These are phyloP conservation scores for Boehmeria nivea DNA, from an alignment of 306 rosid species.

Conservation along the genomic window DNA sequence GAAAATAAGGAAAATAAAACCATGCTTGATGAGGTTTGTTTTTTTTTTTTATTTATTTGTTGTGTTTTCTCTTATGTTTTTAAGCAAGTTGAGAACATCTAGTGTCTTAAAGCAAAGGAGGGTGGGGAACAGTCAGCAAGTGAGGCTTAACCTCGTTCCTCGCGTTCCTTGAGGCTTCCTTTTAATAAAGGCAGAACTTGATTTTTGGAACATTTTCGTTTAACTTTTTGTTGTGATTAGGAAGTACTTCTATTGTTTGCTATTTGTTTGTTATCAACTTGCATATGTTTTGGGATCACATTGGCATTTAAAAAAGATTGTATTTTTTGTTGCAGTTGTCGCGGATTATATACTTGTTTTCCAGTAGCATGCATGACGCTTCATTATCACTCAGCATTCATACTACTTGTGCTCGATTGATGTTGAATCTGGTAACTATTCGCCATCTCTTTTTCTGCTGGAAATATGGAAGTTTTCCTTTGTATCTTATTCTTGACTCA, in stretches of 20 bases:
- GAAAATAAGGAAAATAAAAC: too few species aligned
- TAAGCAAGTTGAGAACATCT: too few species aligned
- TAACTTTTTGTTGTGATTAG: background rate
- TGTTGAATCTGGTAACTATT: constrained; percentile 88
- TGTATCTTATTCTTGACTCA: constrained; percentile 6
- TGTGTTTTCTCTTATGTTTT: too few species aligned
- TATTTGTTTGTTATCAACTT: background rate
- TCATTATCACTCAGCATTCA: constrained; percentile 93
- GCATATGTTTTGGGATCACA: too few species aligned
- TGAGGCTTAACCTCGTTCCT: too few species aligned
- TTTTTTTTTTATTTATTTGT: too few species aligned
- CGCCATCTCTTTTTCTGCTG: constrained; percentile 20
- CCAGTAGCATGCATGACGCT: constrained; percentile 98
- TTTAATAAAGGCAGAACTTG: background rate
- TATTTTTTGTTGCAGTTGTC: constrained; percentile 65
- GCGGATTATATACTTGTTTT: constrained; percentile 90
- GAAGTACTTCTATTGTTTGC: background rate
- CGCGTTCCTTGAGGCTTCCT: too few species aligned
- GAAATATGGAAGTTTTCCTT: constrained; percentile 15
- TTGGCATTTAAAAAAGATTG: too few species aligned
- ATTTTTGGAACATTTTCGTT: background rate
- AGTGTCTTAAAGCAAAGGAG: too few species aligned
- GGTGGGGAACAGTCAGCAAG: too few species aligned
- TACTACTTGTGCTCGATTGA: constrained; percentile 97
- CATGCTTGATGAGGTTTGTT: too few species aligned